These are phyloP conservation scores for Gyrodon lividus DNA, from an alignment of 768 basidiomycete genomes.

Conservation along the genomic window DNA sequence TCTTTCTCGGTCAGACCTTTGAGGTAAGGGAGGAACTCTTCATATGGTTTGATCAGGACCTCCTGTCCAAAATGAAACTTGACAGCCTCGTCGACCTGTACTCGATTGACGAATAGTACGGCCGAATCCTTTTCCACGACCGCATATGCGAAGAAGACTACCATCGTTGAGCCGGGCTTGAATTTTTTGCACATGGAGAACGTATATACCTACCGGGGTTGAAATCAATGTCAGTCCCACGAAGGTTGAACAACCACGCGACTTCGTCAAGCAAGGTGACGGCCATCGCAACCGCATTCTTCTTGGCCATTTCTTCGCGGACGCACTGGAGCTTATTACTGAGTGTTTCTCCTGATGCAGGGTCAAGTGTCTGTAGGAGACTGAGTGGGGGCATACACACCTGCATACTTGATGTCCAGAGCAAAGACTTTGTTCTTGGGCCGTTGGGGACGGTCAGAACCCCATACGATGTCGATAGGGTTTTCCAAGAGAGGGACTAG, in stretches of 20 bases:
- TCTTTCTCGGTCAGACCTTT: slow-evolving; percentile 43
- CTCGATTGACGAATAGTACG: slow-evolving; percentile 65
- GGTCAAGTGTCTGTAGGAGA: not conserved
- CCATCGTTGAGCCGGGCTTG: not conserved
- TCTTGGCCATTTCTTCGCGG: slow-evolving; percentile 63
- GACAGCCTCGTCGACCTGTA: slow-evolving; percentile 43
- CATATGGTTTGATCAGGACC: slow-evolving; percentile 72
- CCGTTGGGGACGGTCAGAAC: slow-evolving; percentile 57
- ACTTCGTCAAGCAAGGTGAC: slow-evolving; percentile 92
- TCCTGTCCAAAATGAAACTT: slow-evolving; percentile 49
- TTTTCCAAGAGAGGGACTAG: slow-evolving; percentile 70
- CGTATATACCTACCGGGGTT: slow-evolving; percentile 55
- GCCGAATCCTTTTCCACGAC: slow-evolving; percentile 61
- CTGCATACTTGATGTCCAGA: slow-evolving; percentile 74
- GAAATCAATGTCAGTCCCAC: slow-evolving; percentile 88
- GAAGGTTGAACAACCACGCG: slow-evolving; percentile 91
- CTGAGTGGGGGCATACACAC: slow-evolving; percentile 29
- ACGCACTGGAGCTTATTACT: slow-evolving; percentile 65
- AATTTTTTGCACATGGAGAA: not conserved
- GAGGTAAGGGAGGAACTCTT: slow-evolving; percentile 63
- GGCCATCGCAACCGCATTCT: slow-evolving; percentile 58
- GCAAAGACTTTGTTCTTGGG: slow-evolving; percentile 67
- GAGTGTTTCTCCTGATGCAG: slow-evolving; percentile 52
- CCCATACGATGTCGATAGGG: slow-evolving; percentile 81
- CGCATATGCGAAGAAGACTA: slow-evolving; percentile 93